Percentiles rank a stretch among this genome's conserved stretches.
phyloP scores from a whole-genome alignment of 1,284 basidiomycete species.

The Ceratobasidium sp. region DNA sequence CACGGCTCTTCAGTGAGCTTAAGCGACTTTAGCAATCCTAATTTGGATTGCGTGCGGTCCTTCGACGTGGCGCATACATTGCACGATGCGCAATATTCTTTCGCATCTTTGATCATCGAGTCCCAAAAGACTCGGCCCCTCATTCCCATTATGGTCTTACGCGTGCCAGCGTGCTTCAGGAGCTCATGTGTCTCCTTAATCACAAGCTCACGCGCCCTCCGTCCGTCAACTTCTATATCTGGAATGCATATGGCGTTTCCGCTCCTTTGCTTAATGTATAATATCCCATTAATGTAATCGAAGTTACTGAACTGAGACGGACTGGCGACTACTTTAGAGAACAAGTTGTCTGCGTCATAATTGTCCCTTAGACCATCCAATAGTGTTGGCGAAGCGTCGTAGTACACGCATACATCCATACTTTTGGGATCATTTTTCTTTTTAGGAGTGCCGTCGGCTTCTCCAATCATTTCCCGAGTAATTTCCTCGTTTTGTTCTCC shows the following conservation, averaged over 20 bases:
- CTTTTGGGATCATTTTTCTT: too few species aligned
- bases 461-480: neutral
- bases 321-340: constrained; percentile 48
- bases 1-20: constrained; percentile 50
- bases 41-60: constrained; percentile 48
- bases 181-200: constrained; percentile 17
- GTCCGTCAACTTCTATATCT: constrained; percentile 41
- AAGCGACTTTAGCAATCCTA: constrained; percentile 50
- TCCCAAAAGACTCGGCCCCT: constrained; percentile 47
- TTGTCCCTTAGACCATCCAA: neutral
- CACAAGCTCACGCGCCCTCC: constrained; percentile 23
- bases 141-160: constrained; percentile 43
- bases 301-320: constrained; percentile 51
- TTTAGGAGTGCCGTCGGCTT: too few species aligned
- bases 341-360: constrained; percentile 50
- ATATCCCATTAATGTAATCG: constrained; percentile 46
- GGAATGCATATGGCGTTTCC: constrained; percentile 55
- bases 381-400: neutral
- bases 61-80: constrained; percentile 50
- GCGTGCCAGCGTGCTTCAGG: constrained; percentile 44
- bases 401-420: neutral
- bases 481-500: neutral
- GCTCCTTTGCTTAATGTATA: constrained; percentile 48
- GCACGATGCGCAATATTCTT: constrained; percentile 50
- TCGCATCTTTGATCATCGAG: constrained; percentile 47